phyloP scores from a whole-genome alignment of 805 yeast species.

The Crinitomyces ghanaensis region DNA sequence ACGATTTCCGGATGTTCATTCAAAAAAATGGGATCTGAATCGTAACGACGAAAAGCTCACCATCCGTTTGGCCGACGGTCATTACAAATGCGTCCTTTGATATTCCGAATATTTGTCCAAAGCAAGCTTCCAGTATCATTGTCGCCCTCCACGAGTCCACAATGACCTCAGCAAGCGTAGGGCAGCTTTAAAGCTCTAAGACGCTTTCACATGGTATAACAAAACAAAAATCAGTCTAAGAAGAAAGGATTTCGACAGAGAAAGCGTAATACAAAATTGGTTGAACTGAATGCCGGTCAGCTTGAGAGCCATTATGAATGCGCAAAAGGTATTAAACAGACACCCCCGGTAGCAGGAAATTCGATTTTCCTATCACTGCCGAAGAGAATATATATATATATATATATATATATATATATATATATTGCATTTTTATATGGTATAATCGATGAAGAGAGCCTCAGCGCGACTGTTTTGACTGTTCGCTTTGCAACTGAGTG shows the following conservation, averaged over 20 bases:
- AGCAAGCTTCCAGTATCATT: too few relatives aligned
- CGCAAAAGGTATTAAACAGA: conserved; percentile 86
- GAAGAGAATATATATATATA: conserved; percentile 48
- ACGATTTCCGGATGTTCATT: too few relatives aligned
- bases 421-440: conserved; percentile 76
- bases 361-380: conserved; percentile 84
- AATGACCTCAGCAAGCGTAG: too few relatives aligned
- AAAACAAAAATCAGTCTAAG: background rate
- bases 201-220: too few relatives aligned
- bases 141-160: too few relatives aligned
- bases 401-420: background rate
- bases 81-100: too few relatives aligned
- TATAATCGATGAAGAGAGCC: conserved; percentile 80
- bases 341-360: conserved; percentile 52
- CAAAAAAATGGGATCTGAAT: too few relatives aligned
- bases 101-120: too few relatives aligned
- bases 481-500: conserved; percentile 73
- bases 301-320: conserved; percentile 71
- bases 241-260: too few relatives aligned
- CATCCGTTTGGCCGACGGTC: too few relatives aligned
- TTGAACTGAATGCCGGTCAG: conserved; percentile 82
- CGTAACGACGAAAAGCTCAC: too few relatives aligned
- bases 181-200: too few relatives aligned
- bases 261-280: conserved; percentile 65
- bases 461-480: conserved; percentile 70